Evolutionary conservation across 768 basidiomycete species (phyloP).

Genomic region (Trametes cingulata): DNA sequence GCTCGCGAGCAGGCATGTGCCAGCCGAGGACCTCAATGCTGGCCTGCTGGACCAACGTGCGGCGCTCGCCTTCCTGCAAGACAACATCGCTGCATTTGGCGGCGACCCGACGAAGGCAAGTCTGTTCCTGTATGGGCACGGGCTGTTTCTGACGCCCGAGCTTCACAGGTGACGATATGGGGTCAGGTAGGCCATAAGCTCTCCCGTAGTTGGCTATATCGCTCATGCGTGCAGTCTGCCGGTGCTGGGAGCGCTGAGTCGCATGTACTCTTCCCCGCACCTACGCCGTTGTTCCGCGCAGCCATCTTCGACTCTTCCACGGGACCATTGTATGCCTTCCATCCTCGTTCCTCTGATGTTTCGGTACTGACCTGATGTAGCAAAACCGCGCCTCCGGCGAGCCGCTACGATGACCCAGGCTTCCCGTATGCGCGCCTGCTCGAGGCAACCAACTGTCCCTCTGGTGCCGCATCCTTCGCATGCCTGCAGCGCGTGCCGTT

Average conservation of each 20-base stretch:
- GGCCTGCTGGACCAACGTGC: constrained; percentile 50
- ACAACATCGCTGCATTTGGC: constrained; percentile 61
- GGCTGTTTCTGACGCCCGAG: neutral
- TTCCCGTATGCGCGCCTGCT: constrained; percentile 29
- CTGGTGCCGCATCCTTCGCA: constrained; percentile 24
- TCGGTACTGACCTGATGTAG: constrained; percentile 30
- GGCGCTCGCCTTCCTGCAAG: constrained; percentile 59
- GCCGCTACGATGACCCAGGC: constrained; percentile 32
- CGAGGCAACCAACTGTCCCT: constrained; percentile 23
- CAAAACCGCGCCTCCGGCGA: constrained; percentile 41
- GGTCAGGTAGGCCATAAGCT: constrained; percentile 42
- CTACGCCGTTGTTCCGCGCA: constrained; percentile 46
- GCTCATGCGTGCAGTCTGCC: constrained; percentile 41
- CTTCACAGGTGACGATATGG: constrained; percentile 46
- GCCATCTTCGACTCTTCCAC: constrained; percentile 54
- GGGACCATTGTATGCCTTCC: constrained; percentile 50
- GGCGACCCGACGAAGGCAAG: constrained; percentile 45
- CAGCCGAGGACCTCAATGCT: constrained; percentile 47
- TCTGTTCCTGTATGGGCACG: constrained; percentile 10
- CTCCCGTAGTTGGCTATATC: fast-evolving
- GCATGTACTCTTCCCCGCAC: constrained; percentile 46
- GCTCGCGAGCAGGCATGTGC: constrained; percentile 49
- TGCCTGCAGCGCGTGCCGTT: constrained; percentile 30
- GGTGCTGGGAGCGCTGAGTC: constrained; percentile 52
- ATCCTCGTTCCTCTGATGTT: neutral